Evolutionary conservation across 2,329 filamentous ascomycete species (phyloP), one percentile per base, ranked within the genome.

Genomic region (Aspergillus pseudoglaucus): DNA sequence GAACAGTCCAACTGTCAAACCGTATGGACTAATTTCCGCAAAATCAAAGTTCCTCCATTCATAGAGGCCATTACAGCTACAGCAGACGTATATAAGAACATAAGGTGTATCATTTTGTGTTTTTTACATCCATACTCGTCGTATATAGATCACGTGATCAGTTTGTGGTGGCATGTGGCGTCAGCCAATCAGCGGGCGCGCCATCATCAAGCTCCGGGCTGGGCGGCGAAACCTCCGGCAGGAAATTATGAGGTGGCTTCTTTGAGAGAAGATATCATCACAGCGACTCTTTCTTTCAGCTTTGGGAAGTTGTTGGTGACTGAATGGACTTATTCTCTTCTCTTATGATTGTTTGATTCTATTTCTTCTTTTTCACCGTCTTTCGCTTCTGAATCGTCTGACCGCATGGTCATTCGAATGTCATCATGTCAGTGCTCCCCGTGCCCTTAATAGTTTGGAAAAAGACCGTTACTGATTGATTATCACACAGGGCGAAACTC

Each of bases 401-500:
- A 57, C 60, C 56, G 51, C 53, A 58, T 60, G 64, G 63, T 62
- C 64, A 56, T 53, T 54, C 56, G 55, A 59, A 55, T 62, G 55
- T 59, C 62, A 63, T 47, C 46, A 67, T 66, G 64, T 66, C 30
- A 51, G 61, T 59, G 45, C 47, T 45, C 48, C 42, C 48, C 47
- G 33, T 51, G 41, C 44, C 18, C 32, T 48, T 49, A 18, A 47
- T 39, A 47, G 33, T 38, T 48, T 42, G 40, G 49, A 42, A 42
- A 14, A 50, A 54, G 44, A 53, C 47, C 44, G 46, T 37, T 41
- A 14, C 43, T 44, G 32, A 44, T 42, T 32, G 25, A 17, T 12
- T 25, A 18, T 45, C 15, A 42, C 40, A 50, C 44, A 87, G 86
- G 84, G 78, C 85, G 73, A 83, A 84, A 68, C 86, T 98, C 70